Percentiles rank a stretch among this genome's conserved stretches.
Conservation (phyloP, 208 protist genomes). For the Trypanosoma congolense region DNA sequence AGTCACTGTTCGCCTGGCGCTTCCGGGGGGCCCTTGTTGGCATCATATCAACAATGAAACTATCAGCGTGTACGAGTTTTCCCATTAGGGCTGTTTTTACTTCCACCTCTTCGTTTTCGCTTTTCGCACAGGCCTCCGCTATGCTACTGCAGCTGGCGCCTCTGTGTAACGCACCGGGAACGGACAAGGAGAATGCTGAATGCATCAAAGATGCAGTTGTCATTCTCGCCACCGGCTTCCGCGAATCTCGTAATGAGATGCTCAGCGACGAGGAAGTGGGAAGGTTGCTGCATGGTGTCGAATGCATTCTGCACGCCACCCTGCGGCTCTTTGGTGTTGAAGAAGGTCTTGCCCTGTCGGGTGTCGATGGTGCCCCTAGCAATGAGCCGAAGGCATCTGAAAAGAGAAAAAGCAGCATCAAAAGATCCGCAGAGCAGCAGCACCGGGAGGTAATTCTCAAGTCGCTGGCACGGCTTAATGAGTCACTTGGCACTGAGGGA, state of each 20-base stretch:
- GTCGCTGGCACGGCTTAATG: constrained; percentile 33
- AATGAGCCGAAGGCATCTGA: neutral
- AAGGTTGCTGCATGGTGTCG: constrained; percentile 58
- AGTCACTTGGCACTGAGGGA: constrained; percentile 25
- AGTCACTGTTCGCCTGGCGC: constrained; percentile 5
- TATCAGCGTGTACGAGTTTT: neutral
- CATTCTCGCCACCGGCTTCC: constrained; percentile 45
- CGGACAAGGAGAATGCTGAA: constrained; percentile 29
- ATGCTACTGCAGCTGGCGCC: constrained; percentile 46
- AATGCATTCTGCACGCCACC: constrained; percentile 51
- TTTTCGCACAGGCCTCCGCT: constrained; percentile 60
- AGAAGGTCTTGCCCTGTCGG: constrained; percentile 5
- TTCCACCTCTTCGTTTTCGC: constrained; percentile 30
- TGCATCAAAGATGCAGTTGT: constrained; percentile 47
- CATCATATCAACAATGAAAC: constrained; percentile 6
- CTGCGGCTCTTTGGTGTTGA: constrained; percentile 41
- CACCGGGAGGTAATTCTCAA: constrained; percentile 1
- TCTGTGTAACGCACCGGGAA: constrained; percentile 5
- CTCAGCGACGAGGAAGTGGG: constrained; percentile 29
- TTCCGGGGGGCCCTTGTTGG: constrained; percentile 3
- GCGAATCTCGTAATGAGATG: constrained; percentile 9
- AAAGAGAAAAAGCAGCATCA: neutral
- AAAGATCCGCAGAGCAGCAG: neutral
- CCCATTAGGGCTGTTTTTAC: constrained; percentile 1
- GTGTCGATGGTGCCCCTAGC: neutral